Conservation (phyloP, 192 early-diverging fungal species). For the Thoreauomyces humboldtii region DNA sequence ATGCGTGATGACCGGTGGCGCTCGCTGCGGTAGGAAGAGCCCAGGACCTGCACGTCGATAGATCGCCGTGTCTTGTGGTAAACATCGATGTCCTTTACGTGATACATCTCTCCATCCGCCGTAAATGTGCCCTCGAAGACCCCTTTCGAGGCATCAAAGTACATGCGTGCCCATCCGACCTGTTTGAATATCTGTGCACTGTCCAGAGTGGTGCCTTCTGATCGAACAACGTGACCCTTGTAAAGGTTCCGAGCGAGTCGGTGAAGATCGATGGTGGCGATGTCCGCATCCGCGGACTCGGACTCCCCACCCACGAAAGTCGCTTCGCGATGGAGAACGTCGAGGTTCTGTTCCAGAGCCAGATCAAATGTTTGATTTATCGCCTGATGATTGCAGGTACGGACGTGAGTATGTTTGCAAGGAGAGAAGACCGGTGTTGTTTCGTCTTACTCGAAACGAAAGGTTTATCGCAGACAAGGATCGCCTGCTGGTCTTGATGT, state of each 20-base stretch:
- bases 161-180: slow-evolving; percentile 30
- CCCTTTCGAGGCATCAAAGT: background rate
- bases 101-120: slow-evolving; percentile 27
- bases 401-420: background rate
- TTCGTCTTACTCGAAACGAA: slow-evolving; percentile 22
- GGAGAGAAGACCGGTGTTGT: too few relatives aligned
- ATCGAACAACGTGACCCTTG: slow-evolving; percentile 28
- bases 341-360: slow-evolving; percentile 13
- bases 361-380: slow-evolving; percentile 29
- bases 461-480: background rate
- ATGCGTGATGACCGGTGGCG: slow-evolving; percentile 20
- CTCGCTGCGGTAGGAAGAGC: slow-evolving; percentile 21
- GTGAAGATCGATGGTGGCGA: background rate
- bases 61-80: slow-evolving; percentile 30
- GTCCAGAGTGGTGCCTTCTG: background rate
- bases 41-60: slow-evolving; percentile 32
- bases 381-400: slow-evolving; percentile 20
- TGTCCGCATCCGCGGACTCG: background rate
- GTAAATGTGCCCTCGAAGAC: slow-evolving; percentile 32
- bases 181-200: background rate
- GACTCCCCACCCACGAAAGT: slow-evolving; percentile 3
- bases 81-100: slow-evolving; percentile 30
- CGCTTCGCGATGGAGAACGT: slow-evolving; percentile 28
- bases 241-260: slow-evolving; percentile 5
- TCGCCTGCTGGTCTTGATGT: slow-evolving; percentile 2